Evolutionary conservation across 345 rosid genomes (phyloP), one percentile per base, ranked within the genome.

Genomic region (Zanthoxylum bungeanum): DNA sequence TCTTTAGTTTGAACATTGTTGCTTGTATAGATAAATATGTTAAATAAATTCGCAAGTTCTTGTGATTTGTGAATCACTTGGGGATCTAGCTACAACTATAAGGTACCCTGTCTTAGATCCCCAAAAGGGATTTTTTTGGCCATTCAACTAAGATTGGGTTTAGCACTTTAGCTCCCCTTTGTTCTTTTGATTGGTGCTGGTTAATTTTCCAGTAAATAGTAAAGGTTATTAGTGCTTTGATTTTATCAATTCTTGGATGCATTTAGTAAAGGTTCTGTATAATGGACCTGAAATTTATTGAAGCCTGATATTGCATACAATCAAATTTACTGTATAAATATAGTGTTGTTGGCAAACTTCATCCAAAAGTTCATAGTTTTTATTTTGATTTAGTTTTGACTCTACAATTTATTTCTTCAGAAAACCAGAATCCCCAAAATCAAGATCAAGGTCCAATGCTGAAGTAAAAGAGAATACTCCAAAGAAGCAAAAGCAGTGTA

Each of bases 401-500:
- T n/a, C 7, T 60, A 5, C 7, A 19, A 22, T 51, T 68, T 30
- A 28, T 53, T 74, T 50, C 44, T 17, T 40, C 86, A 95, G 99
- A 49, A 91, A 84, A 74, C 87, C 92, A 7, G 99, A 95, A 42
- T 95, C 98, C 49, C 99, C 98, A 46, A 89, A 79, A 72, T 72
- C 92, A 46, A 91, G 88, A 78, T 68, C 91, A 56, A 86, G 94
- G 77, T 70, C 91, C 34, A 83, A 66, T 60, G 77, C 72, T 71
- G 99, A 92, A 65, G 77, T 80, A 36, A 93, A 92, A 84, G 99
- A 96, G 69, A 88, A 90, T 57, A 89, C 98, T 49, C 97, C 98
- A 42, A 94, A 90, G 81, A 96, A 90, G 87, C 94, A 89, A 74
- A 96, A 93, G 68, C 97, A 93, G 80, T 96, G 98, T 73, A 96